These are phyloP conservation scores for Fomitopsis palustris DNA, from an alignment of 1,284 basidiomycete species.

Conservation along the genomic window DNA sequence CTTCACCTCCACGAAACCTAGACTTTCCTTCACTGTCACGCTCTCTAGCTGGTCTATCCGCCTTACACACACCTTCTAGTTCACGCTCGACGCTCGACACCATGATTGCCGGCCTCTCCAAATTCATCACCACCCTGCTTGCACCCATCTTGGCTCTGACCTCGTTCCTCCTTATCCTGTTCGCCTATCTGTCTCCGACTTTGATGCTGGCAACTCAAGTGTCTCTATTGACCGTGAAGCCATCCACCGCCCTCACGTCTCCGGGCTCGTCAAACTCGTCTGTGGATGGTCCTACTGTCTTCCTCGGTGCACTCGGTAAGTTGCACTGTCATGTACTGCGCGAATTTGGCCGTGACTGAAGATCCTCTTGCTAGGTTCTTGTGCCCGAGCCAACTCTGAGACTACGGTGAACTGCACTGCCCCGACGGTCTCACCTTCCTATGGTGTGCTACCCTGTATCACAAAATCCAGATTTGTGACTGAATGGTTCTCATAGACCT, in stretches of 20 bases:
- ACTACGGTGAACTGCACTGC: conserved; percentile 52
- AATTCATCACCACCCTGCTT: conserved; percentile 65
- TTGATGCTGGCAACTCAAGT: conserved; percentile 59
- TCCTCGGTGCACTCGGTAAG: conserved; percentile 64
- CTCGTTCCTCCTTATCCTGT: conserved; percentile 58
- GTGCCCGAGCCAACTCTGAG: conserved; percentile 49
- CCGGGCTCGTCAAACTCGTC: conserved; percentile 32
- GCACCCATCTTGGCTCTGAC: conserved; percentile 64
- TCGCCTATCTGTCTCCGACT: conserved; percentile 63
- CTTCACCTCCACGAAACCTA: conserved; percentile 2
- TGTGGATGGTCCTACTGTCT: conserved; percentile 69
- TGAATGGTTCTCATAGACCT: conserved; percentile 45
- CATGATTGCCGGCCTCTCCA: conserved; percentile 72
- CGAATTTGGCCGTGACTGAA: background rate
- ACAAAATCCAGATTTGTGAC: background rate
- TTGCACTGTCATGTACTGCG: conserved; percentile 4
- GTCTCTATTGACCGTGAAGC: conserved; percentile 59
- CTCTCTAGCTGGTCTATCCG: conserved; percentile 10
- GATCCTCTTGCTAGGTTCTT: conserved; percentile 54
- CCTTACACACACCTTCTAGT: background rate
- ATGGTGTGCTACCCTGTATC: conserved; percentile 40
- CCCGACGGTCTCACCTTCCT: conserved; percentile 55
- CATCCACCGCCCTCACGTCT: conserved; percentile 48
- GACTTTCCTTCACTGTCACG: conserved; percentile 1
- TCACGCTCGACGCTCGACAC: conserved; percentile 17